Evolutionary conservation across 225 moss, liverwort and hornwort genomes (phyloP), one percentile per base, ranked within the genome.

Genomic region (Climacium dendroides): DNA sequence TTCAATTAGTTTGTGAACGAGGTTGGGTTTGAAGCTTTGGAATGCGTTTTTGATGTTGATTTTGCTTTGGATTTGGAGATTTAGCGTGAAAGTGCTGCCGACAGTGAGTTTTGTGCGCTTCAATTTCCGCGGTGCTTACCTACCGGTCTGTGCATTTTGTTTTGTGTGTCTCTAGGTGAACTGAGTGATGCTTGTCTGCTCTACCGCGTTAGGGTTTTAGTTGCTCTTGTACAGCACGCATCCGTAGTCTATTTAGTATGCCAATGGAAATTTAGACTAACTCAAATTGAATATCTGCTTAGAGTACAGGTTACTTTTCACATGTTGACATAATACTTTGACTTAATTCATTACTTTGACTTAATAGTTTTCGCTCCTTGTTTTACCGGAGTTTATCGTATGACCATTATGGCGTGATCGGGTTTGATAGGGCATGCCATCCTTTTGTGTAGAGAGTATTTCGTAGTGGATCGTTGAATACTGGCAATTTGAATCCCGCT

Each of bases 191-290:
- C 32, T 20, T 24, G 58, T 53, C 41, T 30, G 25, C 43, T 79
- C 24, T 53, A 35, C 34, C 53, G 86, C 28, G 69, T 89, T 91
- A 91, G 91, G 91, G 91, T 91, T 91, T 91, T 34, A 43, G 89
- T 43, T 47, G 30, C 7, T 47, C 57, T 48, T 75, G 66, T 12
- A 20, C 7, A 55, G 30, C 39, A 39, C 11, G 29, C 39, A 69
- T 69, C 69, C 19, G 19, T 39, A 30, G 69, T 83, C 37, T 22
- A 41, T 83, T 37, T 20, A 52, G 53, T 69, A 54, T 53, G 83
- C 26, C 39, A 39, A 52, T 39, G 69, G 15, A 48, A 39, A 69
- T 28, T 69, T 53, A 20, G 39, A 55, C 32, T 45, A 41, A 83
- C 30, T 70, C 39, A 30, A 69, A 55, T 55, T 70, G 20, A 55